phyloP scores from a whole-genome alignment of 208 protist species.

The Acanthamoeba divionensis region DNA sequence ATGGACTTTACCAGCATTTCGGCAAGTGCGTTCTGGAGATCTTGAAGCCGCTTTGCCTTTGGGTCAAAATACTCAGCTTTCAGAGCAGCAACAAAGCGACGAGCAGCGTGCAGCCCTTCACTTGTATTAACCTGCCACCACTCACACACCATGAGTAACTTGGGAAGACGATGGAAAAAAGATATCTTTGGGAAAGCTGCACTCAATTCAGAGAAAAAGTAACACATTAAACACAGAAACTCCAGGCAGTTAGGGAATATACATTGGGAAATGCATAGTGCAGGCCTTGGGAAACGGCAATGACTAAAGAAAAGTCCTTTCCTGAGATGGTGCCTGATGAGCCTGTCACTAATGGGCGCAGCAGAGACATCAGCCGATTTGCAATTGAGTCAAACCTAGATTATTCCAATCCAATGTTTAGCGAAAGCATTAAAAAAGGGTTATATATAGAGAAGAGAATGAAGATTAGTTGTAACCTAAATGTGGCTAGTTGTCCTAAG shows the following conservation, averaged over 20 bases:
- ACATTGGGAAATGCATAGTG: background rate
- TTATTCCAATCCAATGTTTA: background rate
- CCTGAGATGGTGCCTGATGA: background rate
- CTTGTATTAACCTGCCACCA: constrained; percentile 7
- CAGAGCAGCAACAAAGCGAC: background rate
- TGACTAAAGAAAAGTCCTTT: too few relatives aligned
- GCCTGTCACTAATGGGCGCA: background rate
- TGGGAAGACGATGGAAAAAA: background rate
- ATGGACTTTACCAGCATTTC: background rate
- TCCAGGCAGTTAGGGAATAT: background rate
- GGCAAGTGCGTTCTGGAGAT: constrained; percentile 15
- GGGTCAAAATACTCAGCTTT: constrained; percentile 44
- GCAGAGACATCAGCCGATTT: background rate
- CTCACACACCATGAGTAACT: too few relatives aligned
- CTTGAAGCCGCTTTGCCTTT: constrained; percentile 43
- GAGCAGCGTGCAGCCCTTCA: background rate
- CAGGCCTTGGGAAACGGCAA: too few relatives aligned
- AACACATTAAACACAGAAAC: background rate
- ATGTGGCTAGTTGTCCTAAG: background rate
- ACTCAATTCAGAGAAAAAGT: background rate
- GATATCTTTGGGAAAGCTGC: too few relatives aligned
- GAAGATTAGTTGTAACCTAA: background rate
- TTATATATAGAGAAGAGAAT: background rate
- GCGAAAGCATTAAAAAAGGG: background rate
- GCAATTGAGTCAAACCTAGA: background rate